Evolutionary conservation across 345 rosid species (phyloP), one percentile per base, ranked within the genome.

Genomic region (Citrus mangshanensis): DNA sequence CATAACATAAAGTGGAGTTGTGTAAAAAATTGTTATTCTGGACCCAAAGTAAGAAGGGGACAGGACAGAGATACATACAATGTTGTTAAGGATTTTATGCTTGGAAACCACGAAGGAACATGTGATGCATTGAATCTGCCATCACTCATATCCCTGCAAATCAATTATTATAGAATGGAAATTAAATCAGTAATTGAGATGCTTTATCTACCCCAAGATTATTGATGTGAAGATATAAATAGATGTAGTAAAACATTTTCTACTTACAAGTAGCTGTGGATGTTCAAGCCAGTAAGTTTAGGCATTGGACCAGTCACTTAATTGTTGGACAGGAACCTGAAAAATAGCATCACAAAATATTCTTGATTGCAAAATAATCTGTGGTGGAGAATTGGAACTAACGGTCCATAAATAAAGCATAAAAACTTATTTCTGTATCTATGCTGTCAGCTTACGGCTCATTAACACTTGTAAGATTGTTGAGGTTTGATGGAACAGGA

Each of bases 281-380:
- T 27, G 64, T 25, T 67, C 93, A 94, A 76, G 77, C 81, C 86
- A 37, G 86, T 59, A 59, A 97, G 91, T 86, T 87, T 67, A 46
- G 97, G 98, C 70, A 97, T 54, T 68, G 81, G 80, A 64, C 97
- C 98, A 1, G 72, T 78, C 28, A 94, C 74, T 56, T 1, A 10
- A 72, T 94, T 94, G 85, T 89, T 94, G 81, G 98, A 91, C 86
- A 97, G 81, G 75, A 16, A 84, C 85, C 99, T 97, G 84, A 42
- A 84, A 82, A 80, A 82, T 70, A 49, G 38, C 61, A 58, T 13
- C 14, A 38, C 19, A 46, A 37, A 63, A 72, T 65, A 28, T 5
- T 4, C 16, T 6, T 66, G 27, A 67, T 60, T 70, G 19, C 63
- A 27, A 49, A 49, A 22, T 32, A 21, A 19, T 56, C 25, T 7